Evolutionary conservation across 441 rosid species (phyloP).

Genomic region (Croton setiger): DNA sequence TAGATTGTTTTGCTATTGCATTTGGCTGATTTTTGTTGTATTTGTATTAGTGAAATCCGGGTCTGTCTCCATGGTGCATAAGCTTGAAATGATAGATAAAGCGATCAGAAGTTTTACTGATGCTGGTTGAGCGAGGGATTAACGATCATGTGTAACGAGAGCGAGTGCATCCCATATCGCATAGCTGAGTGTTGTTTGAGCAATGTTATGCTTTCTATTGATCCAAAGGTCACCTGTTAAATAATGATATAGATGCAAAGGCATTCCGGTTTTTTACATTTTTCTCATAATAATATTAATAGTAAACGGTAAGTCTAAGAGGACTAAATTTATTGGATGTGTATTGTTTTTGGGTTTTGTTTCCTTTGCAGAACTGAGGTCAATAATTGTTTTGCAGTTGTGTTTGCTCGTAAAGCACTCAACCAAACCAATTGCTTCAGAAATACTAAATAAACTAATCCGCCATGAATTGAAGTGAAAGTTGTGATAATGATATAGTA

Average conservation of each 20-base stretch:
- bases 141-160: not conserved
- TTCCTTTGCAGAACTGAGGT: not conserved
- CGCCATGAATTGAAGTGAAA: not conserved
- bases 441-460: constrained; percentile 2
- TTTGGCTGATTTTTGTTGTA: not conserved
- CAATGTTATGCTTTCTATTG: not conserved
- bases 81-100: not conserved
- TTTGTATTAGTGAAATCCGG: not conserved
- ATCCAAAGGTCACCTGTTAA: not conserved
- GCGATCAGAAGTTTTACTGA: not conserved
- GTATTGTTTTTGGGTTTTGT: not conserved
- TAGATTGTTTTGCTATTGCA: not conserved
- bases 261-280: too few species aligned
- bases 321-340: too few species aligned
- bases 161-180: not conserved
- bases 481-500: not conserved
- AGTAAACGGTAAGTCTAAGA: too few species aligned
- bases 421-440: constrained; percentile 10
- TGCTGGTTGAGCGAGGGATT: not conserved
- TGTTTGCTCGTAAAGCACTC: constrained; percentile 3
- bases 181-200: not conserved
- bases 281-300: too few species aligned
- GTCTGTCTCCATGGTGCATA: not conserved
- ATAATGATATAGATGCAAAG: too few species aligned
- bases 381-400: not conserved